Evolutionary conservation across 805 yeast genomes (phyloP), one percentile per base, ranked within the genome.

Genomic region (Candida tammaniensis): DNA sequence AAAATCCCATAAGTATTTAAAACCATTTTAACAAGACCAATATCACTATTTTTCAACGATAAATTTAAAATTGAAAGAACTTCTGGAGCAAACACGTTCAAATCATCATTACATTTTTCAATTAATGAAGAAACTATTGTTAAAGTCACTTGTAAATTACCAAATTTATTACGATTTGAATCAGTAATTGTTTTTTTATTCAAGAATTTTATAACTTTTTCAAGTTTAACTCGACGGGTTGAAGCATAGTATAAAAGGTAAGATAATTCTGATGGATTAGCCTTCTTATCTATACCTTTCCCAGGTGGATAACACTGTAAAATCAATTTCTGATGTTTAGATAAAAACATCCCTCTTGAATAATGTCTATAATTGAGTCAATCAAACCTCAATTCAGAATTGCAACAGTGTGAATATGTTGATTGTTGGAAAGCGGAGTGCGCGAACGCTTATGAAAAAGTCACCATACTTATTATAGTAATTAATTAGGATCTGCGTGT

Each of bases 271-370:
- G 95, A 86, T 2, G 95, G 79, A 56, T 91, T 89, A 11, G 98
- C 95, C 49, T 83, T 82, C 63, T 89, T 89, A 52, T 89, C 98
- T 5, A 74, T 73, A 6, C 80, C 82, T 41, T 87, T 73, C 2
- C 97, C 96, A 2, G 93, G 76, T 5, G 96, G 98, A 57, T 91
- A 91, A 65, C 98, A 93, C 57, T 86, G 95, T 33, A 83, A 74
- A 24, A 93, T 85, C 51, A 89, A 70, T 52, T 86, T 80, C 59
- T 89, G 97, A 58, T 89, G 98, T 55, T 91, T 89, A 2, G 95
- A 85, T 17, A 38, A 34, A 31, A 43, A 43, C 13, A 43, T 16
- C 10, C n/a, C n/a, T n/a, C n/a, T n/a, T n/a, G n/a, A n/a, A n/a
- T n/a, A n/a, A n/a, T n/a, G n/a, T n/a, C n/a, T n/a, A n/a, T n/a